phyloP scores from a whole-genome alignment of 78 protist genomes.

The Goniomonas avonlea region DNA sequence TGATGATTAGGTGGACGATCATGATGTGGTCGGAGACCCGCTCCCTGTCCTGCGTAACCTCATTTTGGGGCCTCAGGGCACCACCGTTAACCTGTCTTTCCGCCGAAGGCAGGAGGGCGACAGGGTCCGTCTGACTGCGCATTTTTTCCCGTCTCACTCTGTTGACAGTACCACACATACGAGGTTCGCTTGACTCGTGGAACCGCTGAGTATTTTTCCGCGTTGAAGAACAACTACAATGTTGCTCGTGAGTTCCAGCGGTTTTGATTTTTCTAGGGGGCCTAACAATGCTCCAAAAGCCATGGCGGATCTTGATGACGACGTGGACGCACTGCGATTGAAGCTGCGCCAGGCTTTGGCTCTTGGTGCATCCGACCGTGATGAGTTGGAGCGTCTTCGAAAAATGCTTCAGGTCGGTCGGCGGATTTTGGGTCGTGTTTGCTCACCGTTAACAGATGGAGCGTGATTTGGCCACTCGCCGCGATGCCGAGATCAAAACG shows the following conservation, averaged over 20 bases:
- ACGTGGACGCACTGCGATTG: neutral
- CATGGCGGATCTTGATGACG: neutral
- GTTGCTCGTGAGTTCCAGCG: no score
- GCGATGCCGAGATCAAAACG: neutral
- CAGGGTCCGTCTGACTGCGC: neutral
- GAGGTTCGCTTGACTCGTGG: constrained; percentile 12
- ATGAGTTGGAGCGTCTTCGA: neutral
- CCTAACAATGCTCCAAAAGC: no score
- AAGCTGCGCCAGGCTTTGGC: neutral
- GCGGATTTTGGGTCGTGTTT: neutral
- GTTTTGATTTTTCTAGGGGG: no score
- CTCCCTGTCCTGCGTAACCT: constrained; percentile 8
- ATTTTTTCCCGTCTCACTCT: no score
- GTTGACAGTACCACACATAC: no score
- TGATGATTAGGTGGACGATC: neutral
- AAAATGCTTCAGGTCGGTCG: neutral
- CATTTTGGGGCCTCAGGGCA: constrained; percentile 19
- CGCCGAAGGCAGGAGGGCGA: neutral
- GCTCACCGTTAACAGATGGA: neutral
- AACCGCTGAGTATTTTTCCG: constrained; percentile 3
- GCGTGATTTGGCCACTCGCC: neutral
- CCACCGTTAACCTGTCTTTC: neutral
- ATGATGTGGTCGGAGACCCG: constrained; percentile 1
- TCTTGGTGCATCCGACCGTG: neutral
- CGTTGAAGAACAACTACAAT: no score